Evolutionary conservation across 2,329 filamentous ascomycete genomes (phyloP), one percentile per base, ranked within the genome.

Genomic region (Dactylellina parvicollis): DNA sequence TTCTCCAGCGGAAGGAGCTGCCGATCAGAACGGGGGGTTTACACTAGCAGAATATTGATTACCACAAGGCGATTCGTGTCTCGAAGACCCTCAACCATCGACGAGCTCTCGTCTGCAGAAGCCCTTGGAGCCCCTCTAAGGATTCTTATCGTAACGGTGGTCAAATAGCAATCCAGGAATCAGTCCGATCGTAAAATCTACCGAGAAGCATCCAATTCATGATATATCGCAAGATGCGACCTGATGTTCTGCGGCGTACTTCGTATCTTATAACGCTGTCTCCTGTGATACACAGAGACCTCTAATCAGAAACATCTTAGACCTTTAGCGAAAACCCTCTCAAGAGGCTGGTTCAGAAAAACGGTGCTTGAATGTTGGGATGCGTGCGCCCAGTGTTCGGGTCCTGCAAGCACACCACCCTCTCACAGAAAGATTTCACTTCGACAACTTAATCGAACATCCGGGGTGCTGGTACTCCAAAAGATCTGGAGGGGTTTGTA

Each of bases 281-380:
- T 61, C 24, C 42, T 56, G 30, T 59, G 46, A 54, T 40, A 69
- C 64, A 46, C 7, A 54, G 20, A 30, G 14, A 50, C 50, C 46
- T 20, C 42, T 16, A 40, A 7, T 47, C 32, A 56, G 44, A 47
- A 52, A 26, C 32, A 38, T 28, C 47, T 18, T 14, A 10, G 28
- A 20, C 47, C 22, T 14, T 67, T 67, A 67, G 62, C 62, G 62
- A 67, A 52, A 67, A 36, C 57, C 62, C 52, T 59, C 52, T 47
- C 54, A 34, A 22, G 32, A 47, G 54, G 46, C 49, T 50, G 64
- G 56, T 54, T 50, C 49, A 69, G 26, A 69, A 61, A 61, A 44
- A 67, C 44, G 32, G 47, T 61, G 55, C n/a, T 40, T 47, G n/a
- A 56, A 65, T 50, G 60, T 65, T 47, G 24, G 47, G 60, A 24